A percentile compares a stretch with the other conserved stretches of the same genome.
Conservation (phyloP, 208 protist species). For the Zelonia costaricensis region DNA sequence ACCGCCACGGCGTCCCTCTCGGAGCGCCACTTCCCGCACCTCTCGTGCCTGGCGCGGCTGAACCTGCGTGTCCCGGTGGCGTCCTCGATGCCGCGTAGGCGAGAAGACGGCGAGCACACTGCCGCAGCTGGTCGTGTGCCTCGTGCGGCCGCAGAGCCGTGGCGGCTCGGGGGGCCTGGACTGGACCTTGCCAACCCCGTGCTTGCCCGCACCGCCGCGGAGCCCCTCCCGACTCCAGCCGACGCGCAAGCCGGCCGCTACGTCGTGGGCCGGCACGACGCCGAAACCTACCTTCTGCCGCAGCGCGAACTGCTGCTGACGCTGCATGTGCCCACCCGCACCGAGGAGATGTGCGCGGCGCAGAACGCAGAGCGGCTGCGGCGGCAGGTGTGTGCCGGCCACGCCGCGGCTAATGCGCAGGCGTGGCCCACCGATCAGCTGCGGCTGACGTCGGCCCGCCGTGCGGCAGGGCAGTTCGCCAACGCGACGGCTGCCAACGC, state of each 20-base stretch:
- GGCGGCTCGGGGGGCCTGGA: constrained; percentile 53
- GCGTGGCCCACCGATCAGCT: constrained; percentile 36
- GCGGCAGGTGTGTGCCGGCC: constrained; percentile 42
- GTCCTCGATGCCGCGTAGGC: no score
- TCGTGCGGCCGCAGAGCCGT: constrained; percentile 55
- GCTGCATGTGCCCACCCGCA: constrained; percentile 48
- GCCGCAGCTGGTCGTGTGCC: no score
- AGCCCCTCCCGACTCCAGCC: constrained; percentile 14
- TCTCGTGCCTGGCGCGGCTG: constrained; percentile 29
- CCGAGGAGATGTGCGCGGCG: constrained; percentile 41
- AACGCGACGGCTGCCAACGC: constrained; percentile 38
- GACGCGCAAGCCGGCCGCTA: not conserved
- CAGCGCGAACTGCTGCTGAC: constrained; percentile 78
- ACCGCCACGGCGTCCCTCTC: not conserved
- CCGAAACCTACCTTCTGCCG: constrained; percentile 74
- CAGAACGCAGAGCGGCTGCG: constrained; percentile 59
- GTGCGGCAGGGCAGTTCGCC: constrained; percentile 28
- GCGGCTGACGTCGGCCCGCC: constrained; percentile 32
- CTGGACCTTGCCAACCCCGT: constrained; percentile 55
- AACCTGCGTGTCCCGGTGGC: constrained; percentile 4
- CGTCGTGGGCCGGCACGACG: constrained; percentile 51
- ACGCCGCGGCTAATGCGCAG: constrained; percentile 20
- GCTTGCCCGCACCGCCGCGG: constrained; percentile 51
- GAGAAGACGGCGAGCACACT: no score
- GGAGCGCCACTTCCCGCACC: constrained; percentile 21